Conservation (phyloP, 2,329 filamentous ascomycete genomes). For the Periconia sp. region DNA sequence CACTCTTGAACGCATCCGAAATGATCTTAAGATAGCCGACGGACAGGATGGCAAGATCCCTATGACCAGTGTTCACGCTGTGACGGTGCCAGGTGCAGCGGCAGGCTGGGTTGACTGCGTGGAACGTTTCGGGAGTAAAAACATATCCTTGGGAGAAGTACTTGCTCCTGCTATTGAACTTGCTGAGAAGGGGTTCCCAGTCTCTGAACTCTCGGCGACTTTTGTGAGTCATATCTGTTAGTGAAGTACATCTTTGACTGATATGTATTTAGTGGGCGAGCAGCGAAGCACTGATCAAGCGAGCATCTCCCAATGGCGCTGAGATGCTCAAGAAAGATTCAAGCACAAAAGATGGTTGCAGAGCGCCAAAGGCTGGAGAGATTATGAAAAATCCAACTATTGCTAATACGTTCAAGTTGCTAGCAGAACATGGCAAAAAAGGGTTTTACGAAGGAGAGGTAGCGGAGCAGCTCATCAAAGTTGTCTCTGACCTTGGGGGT, state of each 20-base stretch:
- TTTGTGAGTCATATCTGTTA: slow-evolving; percentile 60
- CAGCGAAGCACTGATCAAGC: slow-evolving; percentile 67
- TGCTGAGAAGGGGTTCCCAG: slow-evolving; percentile 87
- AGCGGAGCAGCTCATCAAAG: slow-evolving; percentile 80
- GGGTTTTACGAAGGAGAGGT: slow-evolving; percentile 91
- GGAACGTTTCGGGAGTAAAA: slow-evolving; percentile 88
- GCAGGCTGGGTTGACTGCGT: slow-evolving; percentile 93
- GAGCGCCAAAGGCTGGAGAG: slow-evolving; percentile 80
- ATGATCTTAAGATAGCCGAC: slow-evolving; percentile 69
- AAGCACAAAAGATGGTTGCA: slow-evolving; percentile 69
- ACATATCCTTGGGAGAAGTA: slow-evolving; percentile 76
- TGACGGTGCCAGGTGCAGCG: slow-evolving; percentile 87
- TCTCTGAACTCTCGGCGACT: slow-evolving; percentile 76
- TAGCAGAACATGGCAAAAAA: slow-evolving; percentile 81
- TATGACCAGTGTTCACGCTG: slow-evolving; percentile 76
- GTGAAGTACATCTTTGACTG: slow-evolving; percentile 10
- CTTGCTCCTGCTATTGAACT: slow-evolving; percentile 82
- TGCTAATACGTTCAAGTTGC: slow-evolving; percentile 77
- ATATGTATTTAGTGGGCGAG: slow-evolving; percentile 67
- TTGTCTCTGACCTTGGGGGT: slow-evolving; percentile 77
- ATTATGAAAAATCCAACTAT: slow-evolving; percentile 86
- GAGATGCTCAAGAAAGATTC: slow-evolving; percentile 88
- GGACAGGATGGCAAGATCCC: slow-evolving; percentile 69
- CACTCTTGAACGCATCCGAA: slow-evolving; percentile 72
- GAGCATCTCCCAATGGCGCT: slow-evolving; percentile 81